phyloP scores from a whole-genome alignment of 1,284 basidiomycete species.

The Ceratobasidium sp. region DNA sequence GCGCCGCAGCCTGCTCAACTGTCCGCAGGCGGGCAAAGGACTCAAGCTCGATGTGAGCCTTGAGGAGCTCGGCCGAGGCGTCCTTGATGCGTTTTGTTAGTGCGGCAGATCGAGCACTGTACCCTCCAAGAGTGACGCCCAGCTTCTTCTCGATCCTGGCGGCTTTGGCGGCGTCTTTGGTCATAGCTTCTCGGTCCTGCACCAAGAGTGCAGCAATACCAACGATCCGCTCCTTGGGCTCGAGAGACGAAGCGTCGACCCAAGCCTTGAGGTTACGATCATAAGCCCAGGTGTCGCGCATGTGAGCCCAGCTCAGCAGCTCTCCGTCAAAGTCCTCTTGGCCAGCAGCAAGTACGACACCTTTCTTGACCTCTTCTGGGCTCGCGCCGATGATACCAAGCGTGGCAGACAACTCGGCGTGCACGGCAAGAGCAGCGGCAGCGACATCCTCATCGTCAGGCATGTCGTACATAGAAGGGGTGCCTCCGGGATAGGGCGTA shows the following conservation, averaged over 20 bases:
- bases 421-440: conserved; percentile 74
- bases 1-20: conserved; percentile 77
- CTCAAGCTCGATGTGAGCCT: conserved; percentile 71
- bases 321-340: conserved; percentile 65
- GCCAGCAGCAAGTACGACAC: conserved; percentile 66
- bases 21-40: conserved; percentile 75
- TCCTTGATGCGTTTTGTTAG: conserved; percentile 71
- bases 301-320: conserved; percentile 68
- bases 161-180: conserved; percentile 80
- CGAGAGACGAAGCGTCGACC: conserved; percentile 69
- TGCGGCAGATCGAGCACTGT: conserved; percentile 77
- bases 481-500: conserved; percentile 78
- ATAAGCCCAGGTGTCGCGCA: conserved; percentile 68
- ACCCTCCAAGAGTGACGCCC: conserved; percentile 85
- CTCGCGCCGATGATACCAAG: conserved; percentile 87
- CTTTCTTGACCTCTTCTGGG: conserved; percentile 77
- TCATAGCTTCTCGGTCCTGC: conserved; percentile 74
- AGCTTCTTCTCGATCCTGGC: conserved; percentile 93
- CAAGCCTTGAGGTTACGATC: conserved; percentile 65
- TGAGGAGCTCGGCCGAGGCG: conserved; percentile 73
- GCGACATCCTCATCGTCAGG: conserved; percentile 81
- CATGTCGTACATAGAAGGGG: conserved; percentile 72
- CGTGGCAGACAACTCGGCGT: conserved; percentile 76
- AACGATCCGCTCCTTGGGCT: conserved; percentile 64
- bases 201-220: conserved; percentile 72